Percentiles rank a stretch among this genome's conserved stretches.
phyloP scores from a whole-genome alignment of 305 asterid genomes.

The Fraxinus floribunda region DNA sequence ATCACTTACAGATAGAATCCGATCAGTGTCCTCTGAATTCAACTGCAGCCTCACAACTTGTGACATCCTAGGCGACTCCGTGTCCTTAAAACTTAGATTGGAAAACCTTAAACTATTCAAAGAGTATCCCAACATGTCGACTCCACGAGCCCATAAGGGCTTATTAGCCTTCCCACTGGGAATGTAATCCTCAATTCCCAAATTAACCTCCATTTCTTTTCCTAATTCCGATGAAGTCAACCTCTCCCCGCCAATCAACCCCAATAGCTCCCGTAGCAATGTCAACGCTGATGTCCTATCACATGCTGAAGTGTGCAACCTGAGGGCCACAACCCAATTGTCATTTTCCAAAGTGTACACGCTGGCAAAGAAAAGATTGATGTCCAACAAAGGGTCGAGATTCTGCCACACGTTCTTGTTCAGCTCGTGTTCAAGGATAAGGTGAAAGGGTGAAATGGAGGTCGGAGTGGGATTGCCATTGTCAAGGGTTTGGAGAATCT shows the following conservation, averaged over 20 bases:
- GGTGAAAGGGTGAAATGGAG: slow-evolving; percentile 50
- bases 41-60: slow-evolving; percentile 59
- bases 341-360: slow-evolving; percentile 40
- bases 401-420: slow-evolving; percentile 56
- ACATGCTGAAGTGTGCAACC: slow-evolving; percentile 76
- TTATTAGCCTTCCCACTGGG: slow-evolving; percentile 63
- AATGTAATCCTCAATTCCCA: slow-evolving; percentile 63
- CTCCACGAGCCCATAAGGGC: slow-evolving; percentile 82
- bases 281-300: slow-evolving; percentile 64
- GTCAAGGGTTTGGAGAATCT: slow-evolving; percentile 40
- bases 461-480: slow-evolving; percentile 1
- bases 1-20: slow-evolving; percentile 52
- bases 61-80: slow-evolving; percentile 49
- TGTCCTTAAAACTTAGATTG: slow-evolving; percentile 51
- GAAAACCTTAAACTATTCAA: slow-evolving; percentile 67
- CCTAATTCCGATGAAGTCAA: background rate
- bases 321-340: slow-evolving; percentile 46
- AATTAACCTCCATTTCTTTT: slow-evolving; percentile 36
- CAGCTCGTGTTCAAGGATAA: slow-evolving; percentile 74
- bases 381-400: slow-evolving; percentile 36
- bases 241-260: slow-evolving; percentile 26
- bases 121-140: slow-evolving; percentile 74
- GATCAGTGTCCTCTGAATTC: slow-evolving; percentile 45
- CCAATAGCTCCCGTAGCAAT: slow-evolving; percentile 50
- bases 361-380: slow-evolving; percentile 61